phyloP scores from a whole-genome alignment of 2,329 filamentous ascomycete species.

The Gnomoniopsis smithogilvyi region DNA sequence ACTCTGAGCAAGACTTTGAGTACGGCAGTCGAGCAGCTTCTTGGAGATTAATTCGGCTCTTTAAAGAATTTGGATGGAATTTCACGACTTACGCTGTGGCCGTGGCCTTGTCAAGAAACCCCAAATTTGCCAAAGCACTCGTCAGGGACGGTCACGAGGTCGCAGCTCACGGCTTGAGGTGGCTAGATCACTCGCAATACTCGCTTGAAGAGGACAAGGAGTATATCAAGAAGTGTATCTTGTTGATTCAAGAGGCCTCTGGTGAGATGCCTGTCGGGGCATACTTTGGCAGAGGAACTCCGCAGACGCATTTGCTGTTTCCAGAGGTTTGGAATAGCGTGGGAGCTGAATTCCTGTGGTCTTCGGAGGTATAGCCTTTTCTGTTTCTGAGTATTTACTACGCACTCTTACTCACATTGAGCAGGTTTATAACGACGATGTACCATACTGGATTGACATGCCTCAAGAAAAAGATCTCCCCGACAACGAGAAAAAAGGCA shows the following conservation, averaged over 20 bases:
- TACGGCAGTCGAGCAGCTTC: conserved; percentile 24
- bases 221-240: conserved; percentile 35
- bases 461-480: conserved; percentile 26
- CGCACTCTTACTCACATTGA: not conserved
- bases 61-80: conserved; percentile 38
- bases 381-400: not conserved
- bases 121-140: conserved; percentile 35
- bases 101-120: conserved; percentile 37
- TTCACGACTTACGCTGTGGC: conserved; percentile 40
- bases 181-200: conserved; percentile 40
- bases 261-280: conserved; percentile 31
- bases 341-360: conserved; percentile 26
- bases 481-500: conserved; percentile 31
- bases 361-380: conserved; percentile 19
- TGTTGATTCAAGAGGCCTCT: conserved; percentile 30
- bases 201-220: conserved; percentile 33
- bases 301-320: conserved; percentile 24
- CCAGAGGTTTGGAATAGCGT: conserved; percentile 27
- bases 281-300: conserved; percentile 32
- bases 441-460: conserved; percentile 27
- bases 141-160: conserved; percentile 38
- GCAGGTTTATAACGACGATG: conserved; percentile 26
- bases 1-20: conserved; percentile 25
- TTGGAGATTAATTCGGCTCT: conserved; percentile 38
- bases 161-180: conserved; percentile 37